A percentile compares a stretch with the other conserved stretches of the same genome.
Conservation (phyloP, 176 grass and related monocot genomes). For the Ampelocalamus luodianensis region DNA sequence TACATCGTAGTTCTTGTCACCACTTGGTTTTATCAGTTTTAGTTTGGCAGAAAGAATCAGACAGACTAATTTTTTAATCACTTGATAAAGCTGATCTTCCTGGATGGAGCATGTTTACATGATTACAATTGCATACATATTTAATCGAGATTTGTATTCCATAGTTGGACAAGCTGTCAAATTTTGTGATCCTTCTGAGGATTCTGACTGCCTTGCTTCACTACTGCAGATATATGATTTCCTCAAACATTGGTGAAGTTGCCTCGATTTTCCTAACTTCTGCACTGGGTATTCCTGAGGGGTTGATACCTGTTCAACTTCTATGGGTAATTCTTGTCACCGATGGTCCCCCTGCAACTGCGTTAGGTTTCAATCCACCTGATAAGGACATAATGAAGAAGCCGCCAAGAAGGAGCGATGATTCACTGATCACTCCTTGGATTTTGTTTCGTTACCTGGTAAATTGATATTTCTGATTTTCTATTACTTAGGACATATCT, state of each 20-base stretch:
- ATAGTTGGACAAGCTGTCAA: not conserved
- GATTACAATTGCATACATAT: not conserved
- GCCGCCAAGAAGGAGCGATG: conserved; percentile 79
- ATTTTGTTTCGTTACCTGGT: conserved; percentile 97
- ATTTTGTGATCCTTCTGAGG: not conserved
- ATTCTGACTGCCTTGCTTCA: conserved; percentile 45
- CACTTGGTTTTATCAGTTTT: not conserved
- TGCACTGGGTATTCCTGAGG: conserved; percentile 94
- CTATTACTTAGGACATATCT: not conserved
- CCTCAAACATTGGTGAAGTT: conserved; percentile 99
- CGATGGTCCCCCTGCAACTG: conserved; percentile 90
- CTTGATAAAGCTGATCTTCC: not conserved
- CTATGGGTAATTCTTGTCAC: conserved; percentile 98
- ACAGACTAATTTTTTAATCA: not conserved
- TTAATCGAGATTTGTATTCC: not conserved
- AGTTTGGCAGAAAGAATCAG: not conserved
- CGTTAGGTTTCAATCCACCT: conserved; percentile 95
- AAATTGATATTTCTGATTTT: conserved; percentile 4
- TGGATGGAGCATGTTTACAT: not conserved
- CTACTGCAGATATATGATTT: conserved; percentile 90
- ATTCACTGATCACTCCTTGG: conserved; percentile 92
- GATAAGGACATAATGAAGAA: conserved; percentile 99
- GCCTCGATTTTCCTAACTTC: conserved; percentile 95
- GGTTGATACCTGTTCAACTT: conserved; percentile 97
- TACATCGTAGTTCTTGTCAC: not conserved